Evolutionary conservation across 2,329 filamentous ascomycete species (phyloP), one percentile per base, ranked within the genome.

Genomic region (Macrophomina pseudophaseolina): DNA sequence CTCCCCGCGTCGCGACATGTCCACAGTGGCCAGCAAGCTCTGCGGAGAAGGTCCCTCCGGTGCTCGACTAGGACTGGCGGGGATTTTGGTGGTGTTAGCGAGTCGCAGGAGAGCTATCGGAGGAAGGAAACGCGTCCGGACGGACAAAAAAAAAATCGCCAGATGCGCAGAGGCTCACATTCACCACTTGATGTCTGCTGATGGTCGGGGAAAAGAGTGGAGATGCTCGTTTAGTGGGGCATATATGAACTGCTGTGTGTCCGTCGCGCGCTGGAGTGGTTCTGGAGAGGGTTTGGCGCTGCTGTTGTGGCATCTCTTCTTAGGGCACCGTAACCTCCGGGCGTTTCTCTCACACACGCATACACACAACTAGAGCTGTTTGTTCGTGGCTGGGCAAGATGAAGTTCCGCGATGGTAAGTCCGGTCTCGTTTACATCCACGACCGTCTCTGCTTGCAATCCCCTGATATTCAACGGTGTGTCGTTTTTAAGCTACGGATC

Each of bases 331-430:
- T 3, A 23, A 23, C 23, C 23, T 23, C 23, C 23, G 23, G 23
- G 23, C 23, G 23, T 23, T 23, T 23, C 23, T 23, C 23, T 23
- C 23, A 2, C 23, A 2, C 23, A 2, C 23, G n/a, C 23, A 23
- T 2, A 23, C 23, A 23, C 23, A 23, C 23, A 23, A 23, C 23
- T 23, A 23, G 23, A 23, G 23, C 23, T 23, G 18, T 38, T 16
- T 49, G 51, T 6, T 30, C 6, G 11, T 51, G 30, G 18, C 40
- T 44, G 38, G 28, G 9, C 38, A 75, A 71, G 51, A 88, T 88
- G 86, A 87, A 86, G 79, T 87, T 88, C 71, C 85, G 86, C 70
- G 86, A 88, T 84, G 85, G 85, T 78, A 30, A 66, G 64, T 51
- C 11, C 23, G 2, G 35, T n/a, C 38, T 23, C 5, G 11, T 48